phyloP scores from a whole-genome alignment of 352 stramenopile species.

The Phytopythium kandeliae region DNA sequence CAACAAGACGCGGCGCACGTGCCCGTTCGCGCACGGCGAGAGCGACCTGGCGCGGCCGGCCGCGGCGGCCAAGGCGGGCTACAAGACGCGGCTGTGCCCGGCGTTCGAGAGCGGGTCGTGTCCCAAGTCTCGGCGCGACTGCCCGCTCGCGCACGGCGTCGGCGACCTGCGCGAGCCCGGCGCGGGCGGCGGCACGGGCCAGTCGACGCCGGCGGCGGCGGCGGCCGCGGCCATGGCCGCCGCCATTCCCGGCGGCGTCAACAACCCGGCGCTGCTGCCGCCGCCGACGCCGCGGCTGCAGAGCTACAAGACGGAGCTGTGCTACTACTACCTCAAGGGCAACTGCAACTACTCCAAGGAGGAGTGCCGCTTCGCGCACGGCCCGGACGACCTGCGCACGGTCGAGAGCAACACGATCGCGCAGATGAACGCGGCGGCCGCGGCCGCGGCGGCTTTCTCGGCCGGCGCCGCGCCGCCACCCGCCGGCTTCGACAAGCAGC shows the following conservation, averaged over 20 bases:
- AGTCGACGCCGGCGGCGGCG: conserved; percentile 18
- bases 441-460: conserved; percentile 12
- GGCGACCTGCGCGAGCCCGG: conserved; percentile 61
- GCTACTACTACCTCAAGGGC: conserved; percentile 86
- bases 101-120: conserved; percentile 70
- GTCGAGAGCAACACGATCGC: conserved; percentile 79
- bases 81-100: conserved; percentile 80
- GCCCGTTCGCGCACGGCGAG: conserved; percentile 82
- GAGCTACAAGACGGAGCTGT: conserved; percentile 88
- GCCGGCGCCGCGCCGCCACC: conserved; percentile 8
- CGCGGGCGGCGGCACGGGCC: too few relatives aligned
- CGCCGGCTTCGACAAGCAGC: conserved; percentile 31
- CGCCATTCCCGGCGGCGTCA: conserved; percentile 7
- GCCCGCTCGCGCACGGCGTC: conserved; percentile 67
- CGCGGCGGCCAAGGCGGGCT: conserved; percentile 19
- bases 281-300: conserved; percentile 59
- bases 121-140: conserved; percentile 71
- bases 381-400: conserved; percentile 70
- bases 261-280: conserved; percentile 24
- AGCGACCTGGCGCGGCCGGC: conserved; percentile 57
- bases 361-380: conserved; percentile 84
- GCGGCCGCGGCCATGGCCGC: conserved; percentile 1
- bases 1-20: conserved; percentile 86
- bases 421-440: conserved; percentile 39
- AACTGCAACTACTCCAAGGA: conserved; percentile 88